phyloP scores from a whole-genome alignment of 345 rosid species.

The Eucalyptus caleyi region DNA sequence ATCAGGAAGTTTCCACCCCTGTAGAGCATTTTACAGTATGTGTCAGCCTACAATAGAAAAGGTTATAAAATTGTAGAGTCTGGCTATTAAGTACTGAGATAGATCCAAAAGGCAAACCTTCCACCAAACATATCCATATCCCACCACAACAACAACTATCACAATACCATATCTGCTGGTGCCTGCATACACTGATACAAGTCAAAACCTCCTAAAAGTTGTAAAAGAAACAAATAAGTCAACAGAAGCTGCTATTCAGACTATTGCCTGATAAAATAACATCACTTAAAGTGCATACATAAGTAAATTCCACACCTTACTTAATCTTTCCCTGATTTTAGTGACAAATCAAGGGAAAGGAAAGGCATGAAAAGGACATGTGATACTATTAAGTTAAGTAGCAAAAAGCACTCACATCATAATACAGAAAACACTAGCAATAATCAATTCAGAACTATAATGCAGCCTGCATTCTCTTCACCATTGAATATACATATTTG shows the following conservation, averaged over 20 bases:
- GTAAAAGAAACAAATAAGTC: not conserved
- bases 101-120: slow-evolving; percentile 27
- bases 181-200: slow-evolving; percentile 21
- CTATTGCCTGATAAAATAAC: not conserved
- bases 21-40: not conserved
- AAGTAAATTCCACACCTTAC: not conserved
- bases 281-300: not conserved
- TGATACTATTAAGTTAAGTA: not conserved
- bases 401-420: not conserved
- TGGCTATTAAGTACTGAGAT: not conserved
- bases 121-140: slow-evolving; percentile 81
- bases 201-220: not conserved
- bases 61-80: not conserved
- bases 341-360: not conserved
- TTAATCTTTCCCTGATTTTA: not conserved
- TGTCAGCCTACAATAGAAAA: not conserved
- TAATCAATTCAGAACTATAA: not conserved
- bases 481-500: not conserved
- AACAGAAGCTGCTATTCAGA: not conserved
- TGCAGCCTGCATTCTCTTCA: not conserved
- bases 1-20: slow-evolving; percentile 97
- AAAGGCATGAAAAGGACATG: not conserved
- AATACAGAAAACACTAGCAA: not conserved
- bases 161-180: slow-evolving; percentile 31
- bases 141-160: slow-evolving; percentile 38